Base-by-base conservation (phyloP, 2,329 filamentous ascomycete genomes). In the Keithomyces neogunnii region DNA sequence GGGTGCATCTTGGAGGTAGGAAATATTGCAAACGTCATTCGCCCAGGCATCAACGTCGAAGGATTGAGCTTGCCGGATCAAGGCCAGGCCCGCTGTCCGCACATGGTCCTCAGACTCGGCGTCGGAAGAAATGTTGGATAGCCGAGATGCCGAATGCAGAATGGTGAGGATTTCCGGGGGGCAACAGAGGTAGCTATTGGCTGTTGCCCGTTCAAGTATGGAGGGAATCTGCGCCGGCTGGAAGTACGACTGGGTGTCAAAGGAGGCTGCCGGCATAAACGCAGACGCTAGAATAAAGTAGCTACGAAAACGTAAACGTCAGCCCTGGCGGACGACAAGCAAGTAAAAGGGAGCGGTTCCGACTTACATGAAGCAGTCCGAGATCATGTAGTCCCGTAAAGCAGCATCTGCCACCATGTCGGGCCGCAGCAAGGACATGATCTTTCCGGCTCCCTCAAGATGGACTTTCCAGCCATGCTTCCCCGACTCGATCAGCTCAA, bases 401-500 rank as follows among this genome's bases (percentile, higher is more conserved):
- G 66, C 61, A 45, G 66, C 63, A 44, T 72, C 64, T 4, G 65
- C 57, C 5, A 62, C 58, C 11, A 62, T 58, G 4, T 58, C 59
- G 5, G 67, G 66, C 30, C 67, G 64, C 3, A 76, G 58, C 9
- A 71, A 59, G 26, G 65, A 63, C 63, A 76, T 72, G 43, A 77
- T 71, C 29, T 63, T 64, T 3, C 67, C 68, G 2, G 73, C 73
- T 2, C 72, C 74, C 48, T 75, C 67, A 28, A 77, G 65, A 52
- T 77, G 74, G 11, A 69, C 67, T 45, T 68, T 71, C 73, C 73
- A 76, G 10, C 69, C 70, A 38, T 73, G 67, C 56, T 69, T 73
- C 1, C 73, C 73, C 11, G 72, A 73, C 60, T 76, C 73, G 48
- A 77, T 73, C 46, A 77, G 63, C 61, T 78, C 72, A 47, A 77